Base-by-base conservation (phyloP, 2,329 filamentous ascomycete species). In the Fusarium sp. region DNA sequence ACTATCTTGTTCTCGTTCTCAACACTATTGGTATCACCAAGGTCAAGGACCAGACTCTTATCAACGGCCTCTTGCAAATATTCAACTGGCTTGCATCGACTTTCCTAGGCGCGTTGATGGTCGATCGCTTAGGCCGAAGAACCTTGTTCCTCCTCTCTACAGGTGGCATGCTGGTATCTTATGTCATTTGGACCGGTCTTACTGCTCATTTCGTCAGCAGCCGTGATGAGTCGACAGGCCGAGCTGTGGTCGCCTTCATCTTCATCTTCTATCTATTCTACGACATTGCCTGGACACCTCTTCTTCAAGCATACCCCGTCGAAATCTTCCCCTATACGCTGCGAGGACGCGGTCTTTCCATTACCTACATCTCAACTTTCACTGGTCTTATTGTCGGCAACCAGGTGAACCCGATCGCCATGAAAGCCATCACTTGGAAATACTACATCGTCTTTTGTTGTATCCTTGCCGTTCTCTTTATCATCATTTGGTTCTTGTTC, bases 391-490 rank as follows among this genome's bases (percentile, higher is more conserved):
- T 75, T 11, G 80, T 84, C 47, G 82, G 80, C 18, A 81, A 82
- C 60, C 82, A 82, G 44, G 79, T 82, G 29, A 84, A 83, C 50
- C 83, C 83, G 0, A 80, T 84, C 6, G 82, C 80, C 0, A 78
- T 85, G 55, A 66, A 76, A 2, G 75, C 67, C 0, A 80, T 85
- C 14, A 74, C 66, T 0, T 85, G 83, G 82, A 81, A 77, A 52
- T 84, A 84, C 57, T 84, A 83, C 53, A 79, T 80, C 36, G 78
- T 84, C 12, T 84, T 81, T 50, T 77, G 80, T 58, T 79, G 78
- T 13, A 80, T 81, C 35, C 55, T 83, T 29, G 74, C 71, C 1
- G 57, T 78, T 7, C 75, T 81, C n/a, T 52, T 83, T 12, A 65
- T 74, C 5, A 45, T 82, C 15, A 77, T 83, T 22, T 85, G 80